Conservation (phyloP, 306 rosid genomes). For the Prunus salicina region DNA sequence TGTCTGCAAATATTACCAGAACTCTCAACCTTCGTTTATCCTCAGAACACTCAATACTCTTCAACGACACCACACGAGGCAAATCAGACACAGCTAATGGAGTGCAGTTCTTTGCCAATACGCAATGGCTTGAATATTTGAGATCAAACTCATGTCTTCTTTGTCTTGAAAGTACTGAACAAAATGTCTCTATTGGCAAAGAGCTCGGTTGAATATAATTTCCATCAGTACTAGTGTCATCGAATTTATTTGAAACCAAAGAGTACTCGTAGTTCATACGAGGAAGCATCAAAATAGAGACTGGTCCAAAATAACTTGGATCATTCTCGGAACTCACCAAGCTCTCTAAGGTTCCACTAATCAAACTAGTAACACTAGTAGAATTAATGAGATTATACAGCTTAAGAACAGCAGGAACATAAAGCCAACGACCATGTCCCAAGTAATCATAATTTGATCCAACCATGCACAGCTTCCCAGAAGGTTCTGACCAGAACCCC, state of each 20-base stretch:
- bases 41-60: conserved; percentile 24
- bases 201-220: conserved; percentile 16
- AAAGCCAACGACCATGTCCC: conserved; percentile 22
- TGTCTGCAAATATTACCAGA: conserved; percentile 22
- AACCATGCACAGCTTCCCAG: conserved; percentile 30
- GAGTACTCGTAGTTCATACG: conserved; percentile 27
- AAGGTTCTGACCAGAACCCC: conserved; percentile 58
- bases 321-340: conserved; percentile 25
- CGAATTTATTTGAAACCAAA: conserved; percentile 27
- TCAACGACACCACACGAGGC: conserved; percentile 35
- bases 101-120: conserved; percentile 40
- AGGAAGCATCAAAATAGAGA: conserved; percentile 45
- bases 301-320: conserved; percentile 28
- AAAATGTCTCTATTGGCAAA: conserved; percentile 12
- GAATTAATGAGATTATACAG: conserved; percentile 31
- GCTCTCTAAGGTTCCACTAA: conserved; percentile 51
- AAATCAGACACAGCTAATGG: conserved; percentile 28
- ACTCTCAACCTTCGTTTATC: conserved; percentile 19
- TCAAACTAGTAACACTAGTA: conserved; percentile 31
- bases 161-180: conserved; percentile 15
- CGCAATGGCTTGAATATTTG: conserved; percentile 40
- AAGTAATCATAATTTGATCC: conserved; percentile 21
- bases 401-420: conserved; percentile 34
- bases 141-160: conserved; percentile 16
- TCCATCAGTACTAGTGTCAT: background rate